A percentile compares a stretch with the other conserved stretches of the same genome.
Evolutionary conservation across 139 green algal genomes (phyloP).

Genomic region (Mesostigma viride): DNA sequence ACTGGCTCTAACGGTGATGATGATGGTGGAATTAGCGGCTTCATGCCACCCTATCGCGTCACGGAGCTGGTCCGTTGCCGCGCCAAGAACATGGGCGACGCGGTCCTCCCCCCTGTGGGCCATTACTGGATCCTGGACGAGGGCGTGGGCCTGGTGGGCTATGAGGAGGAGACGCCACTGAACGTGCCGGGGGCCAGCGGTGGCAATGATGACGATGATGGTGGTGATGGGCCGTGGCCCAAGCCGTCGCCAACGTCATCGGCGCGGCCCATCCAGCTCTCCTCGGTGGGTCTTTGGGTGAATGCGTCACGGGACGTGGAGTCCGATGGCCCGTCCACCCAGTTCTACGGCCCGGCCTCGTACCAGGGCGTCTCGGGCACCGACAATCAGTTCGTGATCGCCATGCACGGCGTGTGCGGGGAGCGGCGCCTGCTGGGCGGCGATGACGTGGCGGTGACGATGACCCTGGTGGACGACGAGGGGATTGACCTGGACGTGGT

Average conservation of each 20-base stretch:
- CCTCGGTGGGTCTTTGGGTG: not conserved
- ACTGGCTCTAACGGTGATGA: not conserved
- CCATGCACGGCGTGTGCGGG: slow-evolving; percentile 7
- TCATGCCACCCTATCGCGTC: not conserved
- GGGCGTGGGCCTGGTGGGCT: not conserved
- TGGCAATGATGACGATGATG: no score
- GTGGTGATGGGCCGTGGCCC: not conserved
- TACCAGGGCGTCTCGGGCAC: not conserved
- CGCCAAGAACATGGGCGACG: not conserved
- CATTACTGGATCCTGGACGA: not conserved
- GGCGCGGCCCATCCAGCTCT: not conserved
- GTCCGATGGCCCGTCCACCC: not conserved
- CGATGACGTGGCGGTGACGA: not conserved
- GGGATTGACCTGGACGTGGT: not conserved
- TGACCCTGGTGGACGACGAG: not conserved
- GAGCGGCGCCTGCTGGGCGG: slow-evolving; percentile 19
- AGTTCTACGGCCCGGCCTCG: not conserved
- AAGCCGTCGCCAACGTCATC: no score
- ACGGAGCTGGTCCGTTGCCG: not conserved
- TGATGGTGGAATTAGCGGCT: not conserved
- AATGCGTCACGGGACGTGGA: slow-evolving; percentile 21
- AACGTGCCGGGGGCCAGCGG: no score
- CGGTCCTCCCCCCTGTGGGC: not conserved
- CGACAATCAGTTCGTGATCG: slow-evolving; percentile 7
- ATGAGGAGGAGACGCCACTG: not conserved